phyloP scores from a whole-genome alignment of 805 yeast species.

The Candida pseudofarinosa region DNA sequence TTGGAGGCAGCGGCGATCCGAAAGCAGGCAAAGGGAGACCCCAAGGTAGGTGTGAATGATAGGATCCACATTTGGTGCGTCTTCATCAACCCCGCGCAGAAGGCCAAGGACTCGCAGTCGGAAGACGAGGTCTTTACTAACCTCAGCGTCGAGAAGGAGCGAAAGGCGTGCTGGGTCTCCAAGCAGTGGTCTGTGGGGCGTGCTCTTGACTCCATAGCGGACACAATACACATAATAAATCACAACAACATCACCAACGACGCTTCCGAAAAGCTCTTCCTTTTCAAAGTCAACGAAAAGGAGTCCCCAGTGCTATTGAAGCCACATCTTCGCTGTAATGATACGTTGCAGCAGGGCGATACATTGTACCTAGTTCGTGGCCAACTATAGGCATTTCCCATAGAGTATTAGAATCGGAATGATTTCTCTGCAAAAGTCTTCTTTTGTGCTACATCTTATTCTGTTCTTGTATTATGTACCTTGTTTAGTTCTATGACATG shows the following conservation, averaged over 20 bases:
- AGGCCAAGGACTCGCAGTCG: constrained; percentile 10
- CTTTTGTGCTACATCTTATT: no score
- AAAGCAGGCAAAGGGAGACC: constrained; percentile 50
- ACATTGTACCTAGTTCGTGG: constrained; percentile 53
- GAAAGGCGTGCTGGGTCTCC: constrained; percentile 43
- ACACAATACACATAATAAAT: constrained; percentile 44
- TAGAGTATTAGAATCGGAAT: no score
- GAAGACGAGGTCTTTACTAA: constrained; percentile 21
- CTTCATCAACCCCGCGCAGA: constrained; percentile 29
- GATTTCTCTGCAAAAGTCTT: no score
- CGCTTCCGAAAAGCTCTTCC: constrained; percentile 38
- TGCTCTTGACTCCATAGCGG: constrained; percentile 51
- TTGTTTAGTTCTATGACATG: no score
- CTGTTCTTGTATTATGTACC: no score
- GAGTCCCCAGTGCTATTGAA: constrained; percentile 27
- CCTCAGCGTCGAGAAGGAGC: constrained; percentile 22
- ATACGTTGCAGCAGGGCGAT: constrained; percentile 47
- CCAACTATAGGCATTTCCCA: neutral
- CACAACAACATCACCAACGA: constrained; percentile 45
- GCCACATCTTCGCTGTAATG: constrained; percentile 34
- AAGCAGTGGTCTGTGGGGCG: constrained; percentile 59
- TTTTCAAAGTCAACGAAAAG: constrained; percentile 36
- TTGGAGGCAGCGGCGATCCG: constrained; percentile 35
- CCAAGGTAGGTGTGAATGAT: constrained; percentile 38
- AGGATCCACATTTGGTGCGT: constrained; percentile 49